phyloP scores from a whole-genome alignment of 306 rosid genomes.

The Hippophae tibetana region DNA sequence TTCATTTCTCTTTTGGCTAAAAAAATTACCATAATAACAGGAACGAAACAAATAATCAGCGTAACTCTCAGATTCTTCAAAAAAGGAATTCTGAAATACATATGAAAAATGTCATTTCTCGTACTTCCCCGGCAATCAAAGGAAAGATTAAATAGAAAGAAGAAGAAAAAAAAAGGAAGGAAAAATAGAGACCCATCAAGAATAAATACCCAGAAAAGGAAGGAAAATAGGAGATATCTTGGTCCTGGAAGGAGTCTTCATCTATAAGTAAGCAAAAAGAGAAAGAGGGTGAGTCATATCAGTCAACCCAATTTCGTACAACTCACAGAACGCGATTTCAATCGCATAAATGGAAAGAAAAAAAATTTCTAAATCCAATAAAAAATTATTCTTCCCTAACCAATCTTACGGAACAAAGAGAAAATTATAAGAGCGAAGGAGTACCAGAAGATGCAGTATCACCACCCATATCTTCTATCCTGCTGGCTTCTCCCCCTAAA shows the following conservation, averaged over 20 bases:
- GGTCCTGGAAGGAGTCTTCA: slow-evolving; percentile 28
- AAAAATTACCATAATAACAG: too few relatives aligned
- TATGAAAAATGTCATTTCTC: too few relatives aligned
- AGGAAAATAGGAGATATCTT: slow-evolving; percentile 21
- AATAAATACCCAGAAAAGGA: slow-evolving; percentile 28
- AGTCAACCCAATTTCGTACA: too few relatives aligned
- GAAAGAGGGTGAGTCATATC: neutral
- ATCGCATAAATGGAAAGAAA: too few relatives aligned
- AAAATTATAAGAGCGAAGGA: neutral
- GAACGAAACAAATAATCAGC: too few relatives aligned
- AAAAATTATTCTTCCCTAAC: too few relatives aligned
- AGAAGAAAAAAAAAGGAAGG: neutral
- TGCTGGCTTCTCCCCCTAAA: neutral
- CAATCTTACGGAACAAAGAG: neutral
- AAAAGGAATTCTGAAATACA: too few relatives aligned
- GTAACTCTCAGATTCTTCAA: too few relatives aligned
- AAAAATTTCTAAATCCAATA: too few relatives aligned
- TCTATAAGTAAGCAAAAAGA: slow-evolving; percentile 21
- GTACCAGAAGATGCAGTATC: slow-evolving; percentile 14
- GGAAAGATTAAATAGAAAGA: neutral
- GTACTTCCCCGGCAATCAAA: too few relatives aligned
- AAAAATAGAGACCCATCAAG: neutral
- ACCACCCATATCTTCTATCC: slow-evolving; percentile 23
- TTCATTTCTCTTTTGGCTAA: too few relatives aligned
- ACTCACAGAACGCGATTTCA: neutral